Conservation (phyloP, 164 flowering plant species). For the Tetracentron sinense region DNA sequence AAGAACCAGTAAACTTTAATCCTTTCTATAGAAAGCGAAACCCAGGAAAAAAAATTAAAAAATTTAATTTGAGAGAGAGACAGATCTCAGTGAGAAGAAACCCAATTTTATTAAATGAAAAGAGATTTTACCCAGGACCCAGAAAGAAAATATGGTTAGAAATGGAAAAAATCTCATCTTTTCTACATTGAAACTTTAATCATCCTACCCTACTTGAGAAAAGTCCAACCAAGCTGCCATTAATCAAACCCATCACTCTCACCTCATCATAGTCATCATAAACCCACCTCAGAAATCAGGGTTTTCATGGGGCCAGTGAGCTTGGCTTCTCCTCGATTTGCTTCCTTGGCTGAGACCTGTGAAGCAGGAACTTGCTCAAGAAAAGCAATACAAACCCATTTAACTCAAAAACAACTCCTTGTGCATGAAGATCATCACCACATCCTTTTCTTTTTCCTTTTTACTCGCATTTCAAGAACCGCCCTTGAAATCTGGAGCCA, state of each 20-base stretch:
- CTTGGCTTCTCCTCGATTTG: constrained; percentile 5
- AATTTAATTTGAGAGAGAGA: too few relatives aligned
- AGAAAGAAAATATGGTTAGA: background rate
- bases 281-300: too few relatives aligned
- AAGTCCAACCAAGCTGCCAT: constrained; percentile 14
- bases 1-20: background rate
- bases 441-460: constrained; percentile 10
- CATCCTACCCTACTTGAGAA: constrained; percentile 17
- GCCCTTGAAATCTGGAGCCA: constrained; percentile 34
- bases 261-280: constrained; percentile 5
- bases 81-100: too few relatives aligned
- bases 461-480: constrained; percentile 29
- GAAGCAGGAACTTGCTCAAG: constrained; percentile 37
- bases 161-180: background rate
- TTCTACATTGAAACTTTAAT: background rate
- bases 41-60: too few relatives aligned
- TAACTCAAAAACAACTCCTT: constrained; percentile 8
- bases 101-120: too few relatives aligned
- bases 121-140: background rate
- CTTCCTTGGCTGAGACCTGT: constrained; percentile 35
- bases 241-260: constrained; percentile 15
- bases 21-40: background rate
- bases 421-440: constrained; percentile 4
- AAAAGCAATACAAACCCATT: constrained; percentile 22
- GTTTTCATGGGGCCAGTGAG: constrained; percentile 20